Evolutionary conservation across 345 rosid species (phyloP).

Genomic region (Hypericum perforatum): DNA sequence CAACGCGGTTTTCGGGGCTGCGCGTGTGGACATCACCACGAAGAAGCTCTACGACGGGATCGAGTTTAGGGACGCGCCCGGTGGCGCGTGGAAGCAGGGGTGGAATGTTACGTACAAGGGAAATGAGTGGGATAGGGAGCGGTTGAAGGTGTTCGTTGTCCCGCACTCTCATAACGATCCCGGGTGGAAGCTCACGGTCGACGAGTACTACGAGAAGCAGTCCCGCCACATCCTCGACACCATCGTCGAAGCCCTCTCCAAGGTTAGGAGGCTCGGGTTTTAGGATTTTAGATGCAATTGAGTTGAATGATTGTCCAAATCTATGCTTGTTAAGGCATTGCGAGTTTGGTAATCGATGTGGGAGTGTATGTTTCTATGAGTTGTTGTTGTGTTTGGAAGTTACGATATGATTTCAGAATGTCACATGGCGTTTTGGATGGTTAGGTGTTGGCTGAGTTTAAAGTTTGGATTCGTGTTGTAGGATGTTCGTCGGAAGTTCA

Average conservation of each 20-base stretch:
- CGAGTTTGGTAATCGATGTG: too few species aligned
- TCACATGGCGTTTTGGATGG: neutral
- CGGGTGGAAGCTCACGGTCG: conserved; percentile 94
- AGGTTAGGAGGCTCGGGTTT: conserved; percentile 31
- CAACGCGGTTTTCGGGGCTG: conserved; percentile 33
- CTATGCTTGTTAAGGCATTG: neutral
- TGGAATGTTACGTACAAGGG: conserved; percentile 74
- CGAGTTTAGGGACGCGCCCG: conserved; percentile 66
- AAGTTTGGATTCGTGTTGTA: conserved; percentile 19
- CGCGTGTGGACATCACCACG: conserved; percentile 60
- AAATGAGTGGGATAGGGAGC: conserved; percentile 81
- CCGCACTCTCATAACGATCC: conserved; percentile 99
- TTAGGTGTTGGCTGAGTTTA: conserved; percentile 7
- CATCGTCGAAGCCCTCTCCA: conserved; percentile 69
- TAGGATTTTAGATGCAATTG: neutral
- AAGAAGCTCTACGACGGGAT: conserved; percentile 84
- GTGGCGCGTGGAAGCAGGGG: conserved; percentile 98
- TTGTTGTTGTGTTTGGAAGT: too few species aligned
- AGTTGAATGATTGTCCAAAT: neutral
- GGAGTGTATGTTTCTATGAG: too few species aligned
- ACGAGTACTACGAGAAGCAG: conserved; percentile 84
- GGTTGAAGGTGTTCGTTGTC: conserved; percentile 72
- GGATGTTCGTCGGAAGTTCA: conserved; percentile 83
- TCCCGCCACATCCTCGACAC: conserved; percentile 79
- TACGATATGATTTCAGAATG: too few species aligned